A percentile compares a stretch with the other conserved stretches of the same genome.
Conservation (phyloP, 116 monocot genomes). For the Cymodocea nodosa region DNA sequence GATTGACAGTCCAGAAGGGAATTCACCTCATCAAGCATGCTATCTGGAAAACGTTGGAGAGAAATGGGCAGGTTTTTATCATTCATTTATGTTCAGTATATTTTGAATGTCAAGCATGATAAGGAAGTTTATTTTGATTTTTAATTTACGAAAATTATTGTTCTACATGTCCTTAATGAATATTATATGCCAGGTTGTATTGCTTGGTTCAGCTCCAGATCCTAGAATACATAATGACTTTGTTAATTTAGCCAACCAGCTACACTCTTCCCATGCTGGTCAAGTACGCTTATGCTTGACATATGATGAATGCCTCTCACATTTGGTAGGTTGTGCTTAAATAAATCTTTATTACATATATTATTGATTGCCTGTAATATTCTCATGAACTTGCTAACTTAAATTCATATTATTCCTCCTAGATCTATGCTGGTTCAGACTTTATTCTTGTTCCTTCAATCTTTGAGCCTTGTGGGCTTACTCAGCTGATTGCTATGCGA, state of each 20-base stretch:
- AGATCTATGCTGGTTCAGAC: conserved; percentile 98
- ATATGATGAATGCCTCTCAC: conserved; percentile 95
- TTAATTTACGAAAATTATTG: neutral
- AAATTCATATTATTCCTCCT: conserved; percentile 11
- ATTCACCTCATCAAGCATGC: conserved; percentile 98
- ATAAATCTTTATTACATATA: neutral
- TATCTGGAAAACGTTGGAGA: conserved; percentile 52
- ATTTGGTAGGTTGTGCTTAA: conserved; percentile 43
- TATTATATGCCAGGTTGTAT: conserved; percentile 45
- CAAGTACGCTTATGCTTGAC: conserved; percentile 61
- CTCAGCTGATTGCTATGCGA: conserved; percentile 92
- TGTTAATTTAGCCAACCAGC: conserved; percentile 52
- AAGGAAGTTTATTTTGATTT: neutral
- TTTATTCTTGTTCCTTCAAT: conserved; percentile 96
- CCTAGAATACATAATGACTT: conserved; percentile 88
- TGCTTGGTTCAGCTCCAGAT: conserved; percentile 95
- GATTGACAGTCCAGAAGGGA: conserved; percentile 91
- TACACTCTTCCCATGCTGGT: conserved; percentile 66
- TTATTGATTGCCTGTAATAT: neutral
- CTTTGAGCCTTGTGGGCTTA: conserved; percentile 96
- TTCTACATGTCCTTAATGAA: neutral
- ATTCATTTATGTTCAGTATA: neutral
- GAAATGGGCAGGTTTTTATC: conserved; percentile 63
- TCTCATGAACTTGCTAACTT: neutral
- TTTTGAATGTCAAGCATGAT: neutral